Conservation (phyloP, 2,329 filamentous ascomycete species). For the Fusarium anguioides region DNA sequence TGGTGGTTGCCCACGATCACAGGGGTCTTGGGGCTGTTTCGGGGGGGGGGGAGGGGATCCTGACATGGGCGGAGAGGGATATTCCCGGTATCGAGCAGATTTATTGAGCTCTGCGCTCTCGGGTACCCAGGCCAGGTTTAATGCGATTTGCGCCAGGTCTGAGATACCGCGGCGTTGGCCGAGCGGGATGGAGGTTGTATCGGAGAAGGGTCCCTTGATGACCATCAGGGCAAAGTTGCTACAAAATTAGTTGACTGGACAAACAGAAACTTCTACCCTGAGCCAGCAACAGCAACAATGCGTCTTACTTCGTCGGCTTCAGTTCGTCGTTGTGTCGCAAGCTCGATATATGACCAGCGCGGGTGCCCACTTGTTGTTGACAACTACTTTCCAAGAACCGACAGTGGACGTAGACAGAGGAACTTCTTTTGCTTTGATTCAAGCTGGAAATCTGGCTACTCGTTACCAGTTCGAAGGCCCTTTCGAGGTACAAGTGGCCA, state of each 20-base stretch:
- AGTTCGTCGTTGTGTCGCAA: constrained; percentile 3
- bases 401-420: background rate
- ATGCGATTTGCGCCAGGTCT: constrained; percentile 66
- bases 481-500: constrained; percentile 19
- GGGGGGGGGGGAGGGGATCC: constrained; percentile 71
- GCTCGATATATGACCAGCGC: constrained; percentile 11
- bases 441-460: constrained; percentile 1
- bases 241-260: constrained; percentile 34
- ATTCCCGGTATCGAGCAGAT: constrained; percentile 68
- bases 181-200: constrained; percentile 59
- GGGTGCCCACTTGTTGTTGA: constrained; percentile 8
- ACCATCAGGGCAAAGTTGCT: constrained; percentile 62
- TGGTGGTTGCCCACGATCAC: no score
- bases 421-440: background rate
- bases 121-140: constrained; percentile 57
- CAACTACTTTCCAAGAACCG: constrained; percentile 3
- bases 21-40: constrained; percentile 68
- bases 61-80: constrained; percentile 81
- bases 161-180: constrained; percentile 69
- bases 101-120: constrained; percentile 62
- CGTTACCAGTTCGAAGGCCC: constrained; percentile 9
- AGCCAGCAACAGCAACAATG: constrained; percentile 23
- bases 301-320: background rate
- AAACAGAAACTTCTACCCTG: constrained; percentile 25
- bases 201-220: constrained; percentile 58